Evolutionary conservation across 495 filamentous ascomycete species (phyloP).

Genomic region (Podospora comata): DNA sequence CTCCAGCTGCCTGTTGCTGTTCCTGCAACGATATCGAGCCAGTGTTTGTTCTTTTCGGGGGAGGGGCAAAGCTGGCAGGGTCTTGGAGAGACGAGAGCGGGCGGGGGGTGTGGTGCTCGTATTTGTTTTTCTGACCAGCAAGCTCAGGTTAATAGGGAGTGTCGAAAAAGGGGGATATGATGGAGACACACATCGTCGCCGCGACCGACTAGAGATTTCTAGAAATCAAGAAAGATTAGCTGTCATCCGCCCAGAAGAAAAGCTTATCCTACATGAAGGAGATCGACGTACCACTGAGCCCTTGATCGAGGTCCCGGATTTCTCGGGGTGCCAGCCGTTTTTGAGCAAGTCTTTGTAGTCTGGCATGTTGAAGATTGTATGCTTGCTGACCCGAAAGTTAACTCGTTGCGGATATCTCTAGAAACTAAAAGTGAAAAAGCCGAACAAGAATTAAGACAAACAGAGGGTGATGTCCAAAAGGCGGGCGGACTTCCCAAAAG

Average conservation of each 20-base stretch:
- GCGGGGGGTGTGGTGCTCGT: constrained; percentile 13
- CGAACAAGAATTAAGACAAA: neutral
- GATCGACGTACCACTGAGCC: constrained; percentile 39
- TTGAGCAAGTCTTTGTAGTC: constrained; percentile 42
- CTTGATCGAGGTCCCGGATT: constrained; percentile 37
- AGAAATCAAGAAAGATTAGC: neutral
- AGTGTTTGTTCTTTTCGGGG: constrained; percentile 57
- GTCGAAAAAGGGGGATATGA: too few relatives aligned
- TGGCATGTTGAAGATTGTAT: constrained; percentile 10
- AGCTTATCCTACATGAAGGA: neutral
- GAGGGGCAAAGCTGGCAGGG: constrained; percentile 78
- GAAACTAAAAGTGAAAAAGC: neutral
- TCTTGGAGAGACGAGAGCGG: constrained; percentile 80
- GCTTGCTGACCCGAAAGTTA: neutral
- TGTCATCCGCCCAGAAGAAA: neutral
- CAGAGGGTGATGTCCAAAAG: neutral
- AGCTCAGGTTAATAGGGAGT: neutral
- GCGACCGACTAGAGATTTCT: constrained; percentile 45
- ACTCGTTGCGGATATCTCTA: neutral
- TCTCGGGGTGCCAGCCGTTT: constrained; percentile 44
- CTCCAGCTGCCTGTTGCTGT: constrained; percentile 15
- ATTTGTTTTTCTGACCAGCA: neutral
- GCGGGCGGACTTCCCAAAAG: too few relatives aligned
- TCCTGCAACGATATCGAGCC: constrained; percentile 33
- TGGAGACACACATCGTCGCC: constrained; percentile 31